Conservation (phyloP, 2,329 filamentous ascomycete genomes). For the Paramyrothecium sp. region DNA sequence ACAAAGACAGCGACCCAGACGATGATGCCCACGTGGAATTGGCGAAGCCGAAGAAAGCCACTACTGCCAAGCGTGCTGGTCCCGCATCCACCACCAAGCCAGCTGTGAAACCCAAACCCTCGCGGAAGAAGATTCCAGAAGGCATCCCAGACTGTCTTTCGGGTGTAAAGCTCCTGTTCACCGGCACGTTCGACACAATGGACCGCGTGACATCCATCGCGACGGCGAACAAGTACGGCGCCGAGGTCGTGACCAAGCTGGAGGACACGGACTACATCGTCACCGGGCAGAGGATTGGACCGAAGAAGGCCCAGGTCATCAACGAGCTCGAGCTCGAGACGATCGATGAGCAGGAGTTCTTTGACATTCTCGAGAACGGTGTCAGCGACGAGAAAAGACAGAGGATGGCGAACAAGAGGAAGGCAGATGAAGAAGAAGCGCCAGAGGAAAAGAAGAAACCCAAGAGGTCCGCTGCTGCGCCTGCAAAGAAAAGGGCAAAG, state of each 20-base stretch:
- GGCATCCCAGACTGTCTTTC: conserved; percentile 3
- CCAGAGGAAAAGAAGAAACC: conserved; percentile 1
- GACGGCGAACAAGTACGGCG: conserved; percentile 4
- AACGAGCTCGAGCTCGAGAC: conserved; percentile 8
- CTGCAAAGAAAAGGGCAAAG: neutral
- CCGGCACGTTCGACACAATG: conserved; percentile 6
- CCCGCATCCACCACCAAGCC: neutral
- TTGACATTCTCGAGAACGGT: conserved; percentile 4
- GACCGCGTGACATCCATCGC: conserved; percentile 6
- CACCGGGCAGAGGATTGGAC: conserved; percentile 3
- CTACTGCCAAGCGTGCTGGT: neutral
- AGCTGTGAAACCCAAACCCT: neutral
- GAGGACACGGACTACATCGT: conserved; percentile 9
- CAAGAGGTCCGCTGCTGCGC: neutral
- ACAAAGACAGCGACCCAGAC: neutral
- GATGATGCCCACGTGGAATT: neutral
- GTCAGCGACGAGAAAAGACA: conserved; percentile 3
- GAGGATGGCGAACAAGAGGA: conserved; percentile 5
- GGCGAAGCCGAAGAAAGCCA: neutral
- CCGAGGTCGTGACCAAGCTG: conserved; percentile 6
- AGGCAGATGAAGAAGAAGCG: conserved; percentile 3
- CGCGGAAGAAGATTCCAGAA: conserved; percentile 4
- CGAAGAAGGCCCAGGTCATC: conserved; percentile 6
- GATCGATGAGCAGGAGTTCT: conserved; percentile 4
- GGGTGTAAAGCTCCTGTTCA: conserved; percentile 6